Percentiles rank a stretch among this genome's conserved stretches.
Conservation (phyloP, 2,329 filamentous ascomycete species). For the Sordariomycetes sp. region DNA sequence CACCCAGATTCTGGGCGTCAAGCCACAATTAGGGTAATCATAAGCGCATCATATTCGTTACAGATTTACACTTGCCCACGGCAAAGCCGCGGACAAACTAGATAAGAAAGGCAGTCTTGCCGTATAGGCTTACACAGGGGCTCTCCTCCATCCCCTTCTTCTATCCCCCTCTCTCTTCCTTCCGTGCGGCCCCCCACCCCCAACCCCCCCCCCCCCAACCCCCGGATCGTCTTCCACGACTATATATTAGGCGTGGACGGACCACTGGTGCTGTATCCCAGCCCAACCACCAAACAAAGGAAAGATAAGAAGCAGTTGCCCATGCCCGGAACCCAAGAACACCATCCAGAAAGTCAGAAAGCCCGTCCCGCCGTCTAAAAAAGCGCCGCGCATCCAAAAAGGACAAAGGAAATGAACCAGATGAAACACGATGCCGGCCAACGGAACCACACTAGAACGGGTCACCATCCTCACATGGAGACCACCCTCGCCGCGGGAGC, state of each 20-base stretch:
- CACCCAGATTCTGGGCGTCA: not conserved
- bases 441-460: not conserved
- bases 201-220: too few species aligned
- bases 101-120: too few species aligned
- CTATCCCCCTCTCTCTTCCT: too few species aligned
- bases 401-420: not conserved
- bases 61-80: not conserved
- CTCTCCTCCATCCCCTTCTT: too few species aligned
- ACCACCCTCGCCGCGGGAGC: slow-evolving; percentile 5
- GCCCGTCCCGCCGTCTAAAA: not conserved
- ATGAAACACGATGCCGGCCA: not conserved
- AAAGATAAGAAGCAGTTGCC: not conserved
- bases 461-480: slow-evolving; percentile 5
- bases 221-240: too few species aligned
- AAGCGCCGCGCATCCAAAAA: not conserved
- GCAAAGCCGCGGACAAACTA: too few species aligned
- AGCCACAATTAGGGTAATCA: not conserved
- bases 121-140: too few species aligned
- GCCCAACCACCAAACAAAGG: not conserved
- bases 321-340: not conserved
- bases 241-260: too few species aligned
- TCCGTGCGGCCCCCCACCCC: too few species aligned
- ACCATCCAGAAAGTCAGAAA: not conserved
- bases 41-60: not conserved
- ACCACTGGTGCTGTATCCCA: not conserved